These are phyloP conservation scores for Papiliotrema laurentii DNA, from an alignment of 1,284 basidiomycete species.

Conservation along the genomic window DNA sequence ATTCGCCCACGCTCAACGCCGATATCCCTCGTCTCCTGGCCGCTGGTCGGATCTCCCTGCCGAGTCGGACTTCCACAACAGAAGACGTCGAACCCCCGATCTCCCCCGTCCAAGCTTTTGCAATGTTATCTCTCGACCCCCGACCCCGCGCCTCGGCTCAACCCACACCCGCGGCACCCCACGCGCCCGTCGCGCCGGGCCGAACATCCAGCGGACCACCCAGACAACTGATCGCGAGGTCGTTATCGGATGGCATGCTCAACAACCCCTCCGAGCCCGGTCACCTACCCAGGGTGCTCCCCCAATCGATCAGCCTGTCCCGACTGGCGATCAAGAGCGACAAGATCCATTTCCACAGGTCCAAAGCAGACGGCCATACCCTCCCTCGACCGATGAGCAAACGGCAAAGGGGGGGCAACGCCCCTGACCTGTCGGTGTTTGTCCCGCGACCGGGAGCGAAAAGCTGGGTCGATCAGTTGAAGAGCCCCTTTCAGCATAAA, in stretches of 20 bases:
- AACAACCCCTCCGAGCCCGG: not conserved
- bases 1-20: conserved; percentile 4
- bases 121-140: conserved; percentile 22
- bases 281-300: not conserved
- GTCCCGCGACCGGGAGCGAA: conserved; percentile 4
- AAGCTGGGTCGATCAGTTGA: conserved; percentile 4
- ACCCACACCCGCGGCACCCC: conserved; percentile 1
- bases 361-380: not conserved
- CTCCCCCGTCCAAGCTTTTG: conserved; percentile 3
- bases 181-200: not conserved
- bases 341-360: not conserved
- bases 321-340: not conserved
- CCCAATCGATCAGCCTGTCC: not conserved
- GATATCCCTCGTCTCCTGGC: not conserved
- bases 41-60: conserved; percentile 10
- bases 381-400: conserved; percentile 3
- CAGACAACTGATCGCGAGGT: not conserved
- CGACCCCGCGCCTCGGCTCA: conserved; percentile 30
- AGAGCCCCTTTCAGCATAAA: conserved; percentile 7
- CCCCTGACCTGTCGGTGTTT: conserved; percentile 4
- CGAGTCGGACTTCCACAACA: not conserved
- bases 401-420: conserved; percentile 3
- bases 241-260: not conserved
- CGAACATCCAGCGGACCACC: not conserved
- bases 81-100: conserved; percentile 11